These are phyloP conservation scores for Calonectria multiphialidica DNA, from an alignment of 2,329 filamentous ascomycete genomes.

Conservation along the genomic window DNA sequence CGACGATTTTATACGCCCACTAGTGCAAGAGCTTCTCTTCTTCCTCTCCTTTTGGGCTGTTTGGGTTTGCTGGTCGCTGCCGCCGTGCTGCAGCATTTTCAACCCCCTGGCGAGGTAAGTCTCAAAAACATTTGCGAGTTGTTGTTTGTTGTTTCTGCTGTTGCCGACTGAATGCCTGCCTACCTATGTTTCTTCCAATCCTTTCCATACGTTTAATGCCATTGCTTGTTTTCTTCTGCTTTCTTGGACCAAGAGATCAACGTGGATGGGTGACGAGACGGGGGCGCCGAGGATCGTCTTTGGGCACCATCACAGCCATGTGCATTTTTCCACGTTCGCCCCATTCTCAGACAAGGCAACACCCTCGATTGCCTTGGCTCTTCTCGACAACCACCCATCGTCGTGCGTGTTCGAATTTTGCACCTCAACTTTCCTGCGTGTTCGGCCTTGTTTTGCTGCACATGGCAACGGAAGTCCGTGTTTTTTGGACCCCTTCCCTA, in stretches of 20 bases:
- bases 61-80: constrained; percentile 30
- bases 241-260: background rate
- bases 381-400: constrained; percentile 1
- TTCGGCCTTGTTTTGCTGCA: constrained; percentile 28
- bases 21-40: constrained; percentile 20
- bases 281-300: constrained; percentile 24
- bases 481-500: constrained; percentile 25
- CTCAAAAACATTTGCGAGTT: constrained; percentile 29
- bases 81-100: constrained; percentile 28
- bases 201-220: constrained; percentile 25
- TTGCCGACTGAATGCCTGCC: background rate
- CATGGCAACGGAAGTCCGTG: constrained; percentile 26
- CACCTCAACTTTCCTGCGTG: constrained; percentile 12
- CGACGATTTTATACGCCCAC: constrained; percentile 23
- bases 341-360: constrained; percentile 20
- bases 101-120: constrained; percentile 38
- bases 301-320: constrained; percentile 23
- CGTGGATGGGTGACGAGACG: constrained; percentile 10
- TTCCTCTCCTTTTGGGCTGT: constrained; percentile 24
- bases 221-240: constrained; percentile 15
- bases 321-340: constrained; percentile 29
- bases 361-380: constrained; percentile 2
- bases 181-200: background rate
- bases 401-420: constrained; percentile 17
- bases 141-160: constrained; percentile 16